phyloP scores from a whole-genome alignment of 2,329 filamentous ascomycete species.

The Colletotrichum sp. region DNA sequence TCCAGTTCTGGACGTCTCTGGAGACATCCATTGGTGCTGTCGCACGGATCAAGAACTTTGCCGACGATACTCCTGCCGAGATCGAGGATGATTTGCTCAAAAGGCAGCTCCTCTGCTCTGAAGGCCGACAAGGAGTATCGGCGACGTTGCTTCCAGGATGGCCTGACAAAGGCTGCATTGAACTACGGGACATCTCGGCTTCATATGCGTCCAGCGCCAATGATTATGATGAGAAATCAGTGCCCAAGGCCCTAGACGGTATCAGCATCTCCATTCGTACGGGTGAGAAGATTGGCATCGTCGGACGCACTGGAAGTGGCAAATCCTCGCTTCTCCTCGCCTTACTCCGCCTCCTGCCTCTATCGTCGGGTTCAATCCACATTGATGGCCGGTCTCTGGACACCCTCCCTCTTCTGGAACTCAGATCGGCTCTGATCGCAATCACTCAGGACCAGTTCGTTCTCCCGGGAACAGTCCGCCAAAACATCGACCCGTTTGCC shows the following conservation, averaged over 20 bases:
- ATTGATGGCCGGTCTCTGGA: conserved; percentile 32
- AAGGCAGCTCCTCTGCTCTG: neutral
- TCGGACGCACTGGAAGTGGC: conserved; percentile 36
- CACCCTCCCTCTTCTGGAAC: conserved; percentile 14
- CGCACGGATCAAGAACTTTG: conserved; percentile 32
- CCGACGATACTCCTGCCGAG: conserved; percentile 30
- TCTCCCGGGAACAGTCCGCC: conserved; percentile 12
- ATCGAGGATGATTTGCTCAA: conserved; percentile 19
- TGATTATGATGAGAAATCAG: conserved; percentile 26
- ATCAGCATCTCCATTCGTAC: conserved; percentile 45
- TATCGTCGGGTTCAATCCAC: conserved; percentile 38
- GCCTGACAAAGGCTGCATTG: conserved; percentile 36
- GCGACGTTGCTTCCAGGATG: conserved; percentile 29
- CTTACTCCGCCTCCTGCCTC: conserved; percentile 53
- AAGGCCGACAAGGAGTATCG: neutral
- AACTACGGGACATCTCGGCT: conserved; percentile 29
- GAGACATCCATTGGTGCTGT: conserved; percentile 34
- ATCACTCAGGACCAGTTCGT: conserved; percentile 16
- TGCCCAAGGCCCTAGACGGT: conserved; percentile 28
- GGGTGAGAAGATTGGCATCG: conserved; percentile 38
- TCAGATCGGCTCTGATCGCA: conserved; percentile 23
- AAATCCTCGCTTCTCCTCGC: conserved; percentile 27
- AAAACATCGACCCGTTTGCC: conserved; percentile 63
- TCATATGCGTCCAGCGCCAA: neutral
- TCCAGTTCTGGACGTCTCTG: conserved; percentile 36